These are phyloP conservation scores for Rhodomyrtus tomentosa DNA, from an alignment of 345 rosid species.

Conservation along the genomic window DNA sequence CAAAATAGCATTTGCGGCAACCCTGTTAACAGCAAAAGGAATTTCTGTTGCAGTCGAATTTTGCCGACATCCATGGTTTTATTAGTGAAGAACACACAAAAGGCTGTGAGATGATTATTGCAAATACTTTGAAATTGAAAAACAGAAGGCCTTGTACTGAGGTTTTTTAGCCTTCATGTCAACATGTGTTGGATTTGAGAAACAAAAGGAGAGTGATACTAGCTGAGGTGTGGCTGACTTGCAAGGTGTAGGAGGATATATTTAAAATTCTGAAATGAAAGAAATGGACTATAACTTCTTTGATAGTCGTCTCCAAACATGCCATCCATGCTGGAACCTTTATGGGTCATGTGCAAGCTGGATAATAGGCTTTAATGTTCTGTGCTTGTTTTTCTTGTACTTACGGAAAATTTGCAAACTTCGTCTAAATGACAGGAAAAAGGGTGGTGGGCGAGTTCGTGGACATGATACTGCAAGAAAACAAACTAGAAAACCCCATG, in stretches of 20 bases:
- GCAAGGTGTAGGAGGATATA: neutral
- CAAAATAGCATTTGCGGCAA: neutral
- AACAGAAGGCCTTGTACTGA: neutral
- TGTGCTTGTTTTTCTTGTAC: neutral
- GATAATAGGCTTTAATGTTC: neutral
- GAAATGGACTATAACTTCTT: neutral
- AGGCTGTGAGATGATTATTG: neutral
- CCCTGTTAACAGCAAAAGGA: neutral
- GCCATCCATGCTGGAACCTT: neutral
- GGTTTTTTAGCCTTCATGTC: neutral
- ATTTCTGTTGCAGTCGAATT: neutral
- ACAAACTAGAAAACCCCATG: constrained; percentile 45
- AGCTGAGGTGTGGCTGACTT: neutral
- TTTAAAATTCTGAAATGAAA: neutral
- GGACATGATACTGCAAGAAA: constrained; percentile 50
- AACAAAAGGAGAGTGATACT: neutral
- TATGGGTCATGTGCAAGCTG: neutral
- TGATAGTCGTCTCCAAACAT: neutral
- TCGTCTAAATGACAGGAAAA: constrained; percentile 51
- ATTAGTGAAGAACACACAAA: neutral
- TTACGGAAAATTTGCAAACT: neutral
- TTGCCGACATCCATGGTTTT: neutral
- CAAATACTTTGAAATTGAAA: neutral
- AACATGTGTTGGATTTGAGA: neutral
- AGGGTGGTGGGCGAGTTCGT: constrained; percentile 40